A percentile compares a stretch with the other conserved stretches of the same genome.
Conservation (phyloP, 2,329 filamentous ascomycete genomes). For the Botryotinia calthae region DNA sequence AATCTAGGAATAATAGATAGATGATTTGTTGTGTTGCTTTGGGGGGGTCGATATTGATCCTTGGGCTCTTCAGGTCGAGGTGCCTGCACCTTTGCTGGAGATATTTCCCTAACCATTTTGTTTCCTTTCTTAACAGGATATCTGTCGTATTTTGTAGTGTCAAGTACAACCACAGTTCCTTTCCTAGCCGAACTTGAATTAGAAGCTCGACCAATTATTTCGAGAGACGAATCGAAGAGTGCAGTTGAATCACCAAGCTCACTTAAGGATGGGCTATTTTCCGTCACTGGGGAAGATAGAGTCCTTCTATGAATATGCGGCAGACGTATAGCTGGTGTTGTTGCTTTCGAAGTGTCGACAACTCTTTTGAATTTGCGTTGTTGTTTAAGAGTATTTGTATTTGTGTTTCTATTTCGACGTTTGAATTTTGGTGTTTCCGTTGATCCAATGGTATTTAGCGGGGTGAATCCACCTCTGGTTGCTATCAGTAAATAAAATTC, state of each 20-base stretch:
- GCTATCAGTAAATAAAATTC: constrained; percentile 13
- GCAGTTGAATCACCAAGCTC: constrained; percentile 38
- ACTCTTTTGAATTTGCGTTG: not conserved
- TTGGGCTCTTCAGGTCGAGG: constrained; percentile 30
- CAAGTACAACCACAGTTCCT: constrained; percentile 28
- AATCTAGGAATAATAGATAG: constrained; percentile 33
- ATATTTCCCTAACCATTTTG: constrained; percentile 39
- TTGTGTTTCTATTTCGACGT: constrained; percentile 3
- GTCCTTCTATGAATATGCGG: not conserved
- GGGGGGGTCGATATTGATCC: constrained; percentile 25
- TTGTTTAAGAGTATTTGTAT: not conserved
- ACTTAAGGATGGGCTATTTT: constrained; percentile 29
- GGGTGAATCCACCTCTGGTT: constrained; percentile 20
- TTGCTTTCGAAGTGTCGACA: not conserved
- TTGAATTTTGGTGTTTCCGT: constrained; percentile 20
- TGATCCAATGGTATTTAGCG: constrained; percentile 22
- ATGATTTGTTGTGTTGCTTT: constrained; percentile 20
- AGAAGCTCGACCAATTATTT: constrained; percentile 19
- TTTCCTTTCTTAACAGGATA: not conserved
- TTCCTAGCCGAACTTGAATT: constrained; percentile 23
- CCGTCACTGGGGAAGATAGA: not conserved
- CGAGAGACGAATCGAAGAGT: constrained; percentile 31
- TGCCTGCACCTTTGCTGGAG: constrained; percentile 34
- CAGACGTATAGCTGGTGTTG: not conserved
- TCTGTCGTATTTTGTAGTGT: constrained; percentile 20